These are phyloP conservation scores for Vachellia pachyceras DNA, from an alignment of 306 rosid species.

Conservation along the genomic window DNA sequence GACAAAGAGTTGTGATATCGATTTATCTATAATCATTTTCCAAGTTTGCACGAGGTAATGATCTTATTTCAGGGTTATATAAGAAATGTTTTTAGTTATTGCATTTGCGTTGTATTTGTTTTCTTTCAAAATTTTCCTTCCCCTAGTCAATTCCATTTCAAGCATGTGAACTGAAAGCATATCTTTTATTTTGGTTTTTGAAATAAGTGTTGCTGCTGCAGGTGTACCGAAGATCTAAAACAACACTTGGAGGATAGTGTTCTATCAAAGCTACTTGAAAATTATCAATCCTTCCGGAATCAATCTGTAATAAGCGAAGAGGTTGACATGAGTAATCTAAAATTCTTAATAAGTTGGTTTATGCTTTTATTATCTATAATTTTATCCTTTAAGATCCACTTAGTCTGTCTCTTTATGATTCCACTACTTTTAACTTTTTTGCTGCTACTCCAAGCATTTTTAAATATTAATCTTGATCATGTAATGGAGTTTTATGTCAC, in stretches of 20 bases:
- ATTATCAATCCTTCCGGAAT: slow-evolving; percentile 66
- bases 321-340: slow-evolving; percentile 83
- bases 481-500: background rate
- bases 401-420: background rate
- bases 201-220: slow-evolving; percentile 49
- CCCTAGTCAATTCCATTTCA: background rate
- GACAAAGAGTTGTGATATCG: too few relatives aligned
- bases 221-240: slow-evolving; percentile 73
- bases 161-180: background rate
- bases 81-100: too few relatives aligned
- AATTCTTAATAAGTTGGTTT: slow-evolving; percentile 33
- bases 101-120: too few relatives aligned
- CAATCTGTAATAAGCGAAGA: slow-evolving; percentile 85
- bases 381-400: slow-evolving; percentile 4
- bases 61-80: too few relatives aligned
- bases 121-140: slow-evolving; percentile 15
- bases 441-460: background rate
- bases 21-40: too few relatives aligned
- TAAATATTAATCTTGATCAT: background rate
- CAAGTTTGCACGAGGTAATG: too few relatives aligned
- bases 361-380: background rate
- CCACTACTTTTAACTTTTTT: background rate
- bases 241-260: slow-evolving; percentile 75
- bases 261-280: slow-evolving; percentile 73
- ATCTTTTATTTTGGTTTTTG: slow-evolving; percentile 28